These are phyloP conservation scores for Bryoerythrophyllum caledonicum DNA, from an alignment of 225 moss, liverwort and hornwort species.

Conservation along the genomic window DNA sequence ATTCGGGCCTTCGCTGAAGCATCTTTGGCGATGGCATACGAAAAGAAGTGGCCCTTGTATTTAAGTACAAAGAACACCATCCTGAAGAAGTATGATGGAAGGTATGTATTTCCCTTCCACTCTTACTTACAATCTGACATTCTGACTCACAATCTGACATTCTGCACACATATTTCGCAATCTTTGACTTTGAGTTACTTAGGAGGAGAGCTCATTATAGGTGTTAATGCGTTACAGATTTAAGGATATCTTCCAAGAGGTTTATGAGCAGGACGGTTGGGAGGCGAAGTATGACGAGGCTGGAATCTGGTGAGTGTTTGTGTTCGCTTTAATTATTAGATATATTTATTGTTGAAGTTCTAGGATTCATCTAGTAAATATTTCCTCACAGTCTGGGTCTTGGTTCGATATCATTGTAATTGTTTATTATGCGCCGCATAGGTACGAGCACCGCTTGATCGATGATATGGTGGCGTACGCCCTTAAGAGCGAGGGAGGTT, in stretches of 20 bases:
- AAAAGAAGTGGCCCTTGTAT: constrained; percentile 86
- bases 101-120: constrained; percentile 35
- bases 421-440: constrained; percentile 7
- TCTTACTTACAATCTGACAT: too few species aligned
- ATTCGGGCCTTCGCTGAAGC: constrained; percentile 74
- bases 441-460: constrained; percentile 92
- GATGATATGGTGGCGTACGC: constrained; percentile 97
- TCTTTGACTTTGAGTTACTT: neutral
- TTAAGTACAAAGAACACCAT: constrained; percentile 93
- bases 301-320: constrained; percentile 67
- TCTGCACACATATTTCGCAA: neutral
- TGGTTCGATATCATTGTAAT: neutral
- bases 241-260: constrained; percentile 92
- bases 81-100: constrained; percentile 94
- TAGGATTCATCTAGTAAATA: neutral
- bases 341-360: neutral
- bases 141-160: neutral
- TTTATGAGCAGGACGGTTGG: constrained; percentile 60
- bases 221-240: constrained; percentile 48
- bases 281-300: constrained; percentile 75
- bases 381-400: neutral
- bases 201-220: constrained; percentile 4
- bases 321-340: neutral
- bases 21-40: constrained; percentile 74
- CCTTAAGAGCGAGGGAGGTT: constrained; percentile 86